Evolutionary conservation across 768 basidiomycete species (phyloP).

Genomic region (Auricularia cornea): DNA sequence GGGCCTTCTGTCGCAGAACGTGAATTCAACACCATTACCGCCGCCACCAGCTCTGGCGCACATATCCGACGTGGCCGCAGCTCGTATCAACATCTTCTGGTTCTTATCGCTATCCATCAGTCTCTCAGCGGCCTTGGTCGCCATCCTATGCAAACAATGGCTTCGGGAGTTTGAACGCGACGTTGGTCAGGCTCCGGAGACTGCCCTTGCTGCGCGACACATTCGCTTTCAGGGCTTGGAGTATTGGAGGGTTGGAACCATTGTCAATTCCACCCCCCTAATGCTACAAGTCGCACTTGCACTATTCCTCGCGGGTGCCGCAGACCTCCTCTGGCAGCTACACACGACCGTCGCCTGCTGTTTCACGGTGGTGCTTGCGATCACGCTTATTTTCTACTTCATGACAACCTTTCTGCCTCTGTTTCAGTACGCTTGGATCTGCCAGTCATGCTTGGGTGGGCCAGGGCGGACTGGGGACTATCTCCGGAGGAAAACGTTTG

Average conservation of each 20-base stretch:
- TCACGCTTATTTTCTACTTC: neutral
- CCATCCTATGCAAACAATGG: conserved; percentile 24
- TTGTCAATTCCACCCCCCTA: conserved; percentile 15
- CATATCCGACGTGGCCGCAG: conserved; percentile 27
- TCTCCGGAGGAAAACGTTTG: too few species aligned
- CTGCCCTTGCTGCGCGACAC: conserved; percentile 11
- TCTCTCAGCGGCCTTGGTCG: conserved; percentile 17
- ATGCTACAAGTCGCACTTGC: conserved; percentile 13
- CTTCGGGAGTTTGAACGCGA: conserved; percentile 10
- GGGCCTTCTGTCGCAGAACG: neutral
- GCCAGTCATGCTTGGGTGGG: too few species aligned
- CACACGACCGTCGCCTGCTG: neutral
- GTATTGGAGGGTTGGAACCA: conserved; percentile 16
- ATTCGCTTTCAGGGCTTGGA: conserved; percentile 12
- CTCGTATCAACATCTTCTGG: conserved; percentile 28
- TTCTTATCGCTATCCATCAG: conserved; percentile 18
- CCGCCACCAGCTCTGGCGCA: neutral
- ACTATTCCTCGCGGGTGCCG: conserved; percentile 13
- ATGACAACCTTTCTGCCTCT: neutral
- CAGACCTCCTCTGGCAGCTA: conserved; percentile 8
- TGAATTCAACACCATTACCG: neutral
- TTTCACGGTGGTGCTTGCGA: neutral
- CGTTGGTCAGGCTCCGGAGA: conserved; percentile 2
- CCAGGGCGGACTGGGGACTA: too few species aligned
- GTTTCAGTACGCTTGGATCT: neutral